Percentiles rank a stretch among this genome's conserved stretches.
These are phyloP conservation scores for Alternaria angustiovoidea DNA, from an alignment of 2,329 filamentous ascomycete species.

Conservation along the genomic window DNA sequence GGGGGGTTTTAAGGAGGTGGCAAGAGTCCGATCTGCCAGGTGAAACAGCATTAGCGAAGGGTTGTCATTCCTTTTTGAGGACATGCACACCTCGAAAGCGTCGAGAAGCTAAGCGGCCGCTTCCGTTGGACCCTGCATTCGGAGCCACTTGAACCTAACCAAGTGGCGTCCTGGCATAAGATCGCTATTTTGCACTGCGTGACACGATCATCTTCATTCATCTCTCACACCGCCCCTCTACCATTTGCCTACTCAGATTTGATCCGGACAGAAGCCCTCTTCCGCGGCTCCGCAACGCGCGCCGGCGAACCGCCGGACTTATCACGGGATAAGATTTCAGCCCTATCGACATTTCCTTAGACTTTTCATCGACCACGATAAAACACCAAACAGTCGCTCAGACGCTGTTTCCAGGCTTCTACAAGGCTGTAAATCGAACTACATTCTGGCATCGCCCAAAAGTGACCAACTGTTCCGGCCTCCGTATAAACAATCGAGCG, in stretches of 20 bases:
- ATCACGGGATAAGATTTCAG: conserved; percentile 24
- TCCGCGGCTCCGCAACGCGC: conserved; percentile 8
- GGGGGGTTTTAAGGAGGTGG: conserved; percentile 5
- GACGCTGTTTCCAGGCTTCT: background rate
- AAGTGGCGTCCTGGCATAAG: conserved; percentile 14
- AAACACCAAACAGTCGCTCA: background rate
- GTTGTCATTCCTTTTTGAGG: conserved; percentile 8
- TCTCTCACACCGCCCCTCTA: background rate
- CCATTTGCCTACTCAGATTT: background rate
- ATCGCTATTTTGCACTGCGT: conserved; percentile 19
- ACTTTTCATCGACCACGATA: conserved; percentile 18
- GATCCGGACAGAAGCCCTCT: background rate
- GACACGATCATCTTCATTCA: background rate
- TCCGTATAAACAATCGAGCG: background rate
- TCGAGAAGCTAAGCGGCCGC: conserved; percentile 6
- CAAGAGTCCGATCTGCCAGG: conserved; percentile 6
- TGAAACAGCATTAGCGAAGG: conserved; percentile 11
- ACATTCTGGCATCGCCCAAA: background rate
- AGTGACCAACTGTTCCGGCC: background rate
- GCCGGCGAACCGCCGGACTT: conserved; percentile 17
- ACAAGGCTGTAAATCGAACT: background rate
- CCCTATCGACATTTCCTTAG: conserved; percentile 14
- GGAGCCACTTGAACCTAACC: conserved; percentile 6
- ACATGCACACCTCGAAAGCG: conserved; percentile 7
- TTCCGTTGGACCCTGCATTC: conserved; percentile 26